phyloP scores from a whole-genome alignment of 2,329 filamentous ascomycete species.

The Sporothrix variecibatus region DNA sequence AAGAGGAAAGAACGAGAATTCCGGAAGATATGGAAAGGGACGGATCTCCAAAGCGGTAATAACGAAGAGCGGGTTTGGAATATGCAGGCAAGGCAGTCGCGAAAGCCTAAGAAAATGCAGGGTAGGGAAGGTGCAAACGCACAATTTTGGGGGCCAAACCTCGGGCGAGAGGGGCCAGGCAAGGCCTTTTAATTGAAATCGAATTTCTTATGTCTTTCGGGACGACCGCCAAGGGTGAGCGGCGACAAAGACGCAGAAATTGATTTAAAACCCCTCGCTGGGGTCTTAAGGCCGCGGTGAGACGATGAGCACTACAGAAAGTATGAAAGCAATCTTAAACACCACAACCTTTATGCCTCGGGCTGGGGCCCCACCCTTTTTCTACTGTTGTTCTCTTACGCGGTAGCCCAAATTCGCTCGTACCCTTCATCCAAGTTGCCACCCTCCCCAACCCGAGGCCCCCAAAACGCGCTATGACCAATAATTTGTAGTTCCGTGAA shows the following conservation, averaged over 20 bases:
- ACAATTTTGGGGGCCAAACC: no score
- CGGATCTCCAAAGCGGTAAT: neutral
- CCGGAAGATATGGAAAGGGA: slow-evolving; percentile 1
- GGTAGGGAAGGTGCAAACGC: slow-evolving; percentile 2
- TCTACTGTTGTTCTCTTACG: neutral
- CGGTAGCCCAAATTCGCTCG: neutral
- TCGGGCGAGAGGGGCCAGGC: neutral
- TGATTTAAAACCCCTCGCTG: neutral
- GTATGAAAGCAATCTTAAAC: no score
- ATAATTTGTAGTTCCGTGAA: neutral
- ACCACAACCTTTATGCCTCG: slow-evolving; percentile 8
- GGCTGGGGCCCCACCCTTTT: neutral
- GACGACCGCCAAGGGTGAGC: neutral
- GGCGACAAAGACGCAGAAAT: neutral
- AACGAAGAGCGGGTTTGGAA: neutral
- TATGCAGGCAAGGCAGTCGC: neutral
- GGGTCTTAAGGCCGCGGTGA: neutral
- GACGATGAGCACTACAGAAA: neutral
- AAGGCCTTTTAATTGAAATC: slow-evolving; percentile 1
- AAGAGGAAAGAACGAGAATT: neutral
- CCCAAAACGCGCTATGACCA: slow-evolving; percentile 9
- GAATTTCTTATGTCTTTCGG: neutral
- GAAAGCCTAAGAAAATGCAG: neutral
- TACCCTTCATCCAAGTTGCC: neutral
- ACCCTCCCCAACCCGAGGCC: neutral